Evolutionary conservation across 2,329 filamentous ascomycete species (phyloP).

Genomic region (Aureobasidium sp.): DNA sequence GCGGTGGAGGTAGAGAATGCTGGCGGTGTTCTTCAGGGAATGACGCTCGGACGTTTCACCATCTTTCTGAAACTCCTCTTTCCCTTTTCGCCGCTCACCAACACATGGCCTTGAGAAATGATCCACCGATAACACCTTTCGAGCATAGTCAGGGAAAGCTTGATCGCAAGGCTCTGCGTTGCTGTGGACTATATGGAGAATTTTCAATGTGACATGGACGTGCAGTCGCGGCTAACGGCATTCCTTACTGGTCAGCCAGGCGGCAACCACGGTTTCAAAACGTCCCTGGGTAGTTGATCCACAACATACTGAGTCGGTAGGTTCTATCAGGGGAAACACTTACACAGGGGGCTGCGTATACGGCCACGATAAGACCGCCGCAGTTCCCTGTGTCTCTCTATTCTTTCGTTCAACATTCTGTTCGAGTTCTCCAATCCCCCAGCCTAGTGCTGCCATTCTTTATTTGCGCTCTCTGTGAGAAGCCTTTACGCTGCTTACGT

Average conservation of each 20-base stretch:
- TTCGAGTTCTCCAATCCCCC: slow-evolving; percentile 1
- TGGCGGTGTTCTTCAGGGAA: slow-evolving; percentile 6
- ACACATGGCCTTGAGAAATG: background rate
- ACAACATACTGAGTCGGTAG: slow-evolving; percentile 11
- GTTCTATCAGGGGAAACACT: slow-evolving; percentile 2
- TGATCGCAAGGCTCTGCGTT: background rate
- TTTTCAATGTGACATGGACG: background rate
- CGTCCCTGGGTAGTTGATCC: background rate
- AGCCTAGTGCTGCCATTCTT: slow-evolving; percentile 17
- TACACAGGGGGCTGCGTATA: slow-evolving; percentile 2
- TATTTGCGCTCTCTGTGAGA: slow-evolving; percentile 15
- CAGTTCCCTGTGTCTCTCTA: background rate
- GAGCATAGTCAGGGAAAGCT: background rate
- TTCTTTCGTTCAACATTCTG: slow-evolving; percentile 9
- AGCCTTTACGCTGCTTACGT: slow-evolving; percentile 11
- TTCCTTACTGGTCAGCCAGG: slow-evolving; percentile 10
- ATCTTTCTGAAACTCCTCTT: slow-evolving; percentile 7
- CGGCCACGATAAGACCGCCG: background rate
- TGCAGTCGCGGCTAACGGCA: slow-evolving; percentile 4
- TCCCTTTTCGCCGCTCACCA: background rate
- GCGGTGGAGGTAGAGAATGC: background rate
- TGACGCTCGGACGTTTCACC: slow-evolving; percentile 4
- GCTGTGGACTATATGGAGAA: background rate
- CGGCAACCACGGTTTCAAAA: slow-evolving; percentile 13
- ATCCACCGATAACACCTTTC: background rate